Evolutionary conservation across 805 yeast genomes (phyloP), one percentile per base, ranked within the genome.

Genomic region (Kodamaea nitidulidarum): DNA sequence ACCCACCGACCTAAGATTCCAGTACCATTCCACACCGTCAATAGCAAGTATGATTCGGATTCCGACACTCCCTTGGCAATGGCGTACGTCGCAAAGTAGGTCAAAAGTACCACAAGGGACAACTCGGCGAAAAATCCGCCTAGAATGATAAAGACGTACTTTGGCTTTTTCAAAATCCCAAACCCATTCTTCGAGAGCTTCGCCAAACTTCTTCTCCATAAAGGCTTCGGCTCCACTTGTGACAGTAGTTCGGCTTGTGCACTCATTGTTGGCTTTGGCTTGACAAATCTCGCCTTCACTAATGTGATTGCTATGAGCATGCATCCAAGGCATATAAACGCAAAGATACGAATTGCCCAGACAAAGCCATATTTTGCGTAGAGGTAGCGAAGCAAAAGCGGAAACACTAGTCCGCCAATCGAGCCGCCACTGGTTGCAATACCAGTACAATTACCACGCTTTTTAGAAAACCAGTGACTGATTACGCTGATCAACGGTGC

Each of bases 401-500:
- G 56, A 44, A 51, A 49, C 20, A 47, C 37, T 3, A 50, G 36
- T 2, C 56, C 56, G 6, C 56, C 56, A 4, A 52, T 47, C 15
- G 54, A 47, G 2, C 56, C 56, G n/a, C 56, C 56, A 58, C 78
- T 59, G 40, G 81, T 76, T 3, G 82, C 81, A 3, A 80, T 46
- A 0, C 87, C 85, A 25, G 78, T 63, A 4, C 80, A 82, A 43
- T 70, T 64, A 1, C 82, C 88, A 49, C 88, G 65, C 48, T 68
- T 79, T 24, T 58, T 61, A 27, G 66, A 60, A 54, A 82, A 83
- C 81, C 85, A 83, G 43, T 83, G 86, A 17, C 80, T 76, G 0
- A 81, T 69, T 12, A 76, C 78, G 5, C 84, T 74, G 2, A 82
- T 66, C 26, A 78, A 55, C 0, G 88, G 87, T 6, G 80, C 71